phyloP scores from a whole-genome alignment of 31 red algal species.

The Asparagopsis taxiformis region DNA sequence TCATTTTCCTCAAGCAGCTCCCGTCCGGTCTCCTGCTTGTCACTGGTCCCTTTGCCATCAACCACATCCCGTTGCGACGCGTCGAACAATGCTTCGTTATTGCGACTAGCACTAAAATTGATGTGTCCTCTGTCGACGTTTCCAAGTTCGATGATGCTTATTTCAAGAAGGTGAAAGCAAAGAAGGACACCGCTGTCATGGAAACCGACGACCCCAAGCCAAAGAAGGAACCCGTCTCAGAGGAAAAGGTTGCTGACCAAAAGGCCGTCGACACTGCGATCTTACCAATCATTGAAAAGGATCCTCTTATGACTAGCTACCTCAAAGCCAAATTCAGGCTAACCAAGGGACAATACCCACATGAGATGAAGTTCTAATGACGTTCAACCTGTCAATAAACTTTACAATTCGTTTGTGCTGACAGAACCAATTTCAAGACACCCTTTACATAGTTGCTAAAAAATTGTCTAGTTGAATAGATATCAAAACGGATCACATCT shows the following conservation, averaged over 20 bases:
- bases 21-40: conserved; percentile 77
- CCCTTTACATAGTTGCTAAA: too few species aligned
- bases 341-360: conserved; percentile 81
- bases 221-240: conserved; percentile 7
- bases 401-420: too few species aligned
- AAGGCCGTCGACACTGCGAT: conserved; percentile 69
- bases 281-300: conserved; percentile 62
- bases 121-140: conserved; percentile 60
- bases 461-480: too few species aligned
- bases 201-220: conserved; percentile 24
- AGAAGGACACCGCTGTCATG: conserved; percentile 26
- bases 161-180: conserved; percentile 73
- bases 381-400: too few species aligned
- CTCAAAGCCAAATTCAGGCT: conserved; percentile 64
- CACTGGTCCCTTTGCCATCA: conserved; percentile 79
- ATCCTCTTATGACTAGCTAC: conserved; percentile 64
- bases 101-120: conserved; percentile 73
- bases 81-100: conserved; percentile 91
- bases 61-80: conserved; percentile 82
- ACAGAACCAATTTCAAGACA: too few species aligned
- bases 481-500: too few species aligned
- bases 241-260: conserved; percentile 73
- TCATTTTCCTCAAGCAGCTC: conserved; percentile 77
- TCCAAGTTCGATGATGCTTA: conserved; percentile 79
- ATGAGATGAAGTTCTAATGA: conserved; percentile 81